Conservation (phyloP, 768 basidiomycete species). For the Postia placenta region DNA sequence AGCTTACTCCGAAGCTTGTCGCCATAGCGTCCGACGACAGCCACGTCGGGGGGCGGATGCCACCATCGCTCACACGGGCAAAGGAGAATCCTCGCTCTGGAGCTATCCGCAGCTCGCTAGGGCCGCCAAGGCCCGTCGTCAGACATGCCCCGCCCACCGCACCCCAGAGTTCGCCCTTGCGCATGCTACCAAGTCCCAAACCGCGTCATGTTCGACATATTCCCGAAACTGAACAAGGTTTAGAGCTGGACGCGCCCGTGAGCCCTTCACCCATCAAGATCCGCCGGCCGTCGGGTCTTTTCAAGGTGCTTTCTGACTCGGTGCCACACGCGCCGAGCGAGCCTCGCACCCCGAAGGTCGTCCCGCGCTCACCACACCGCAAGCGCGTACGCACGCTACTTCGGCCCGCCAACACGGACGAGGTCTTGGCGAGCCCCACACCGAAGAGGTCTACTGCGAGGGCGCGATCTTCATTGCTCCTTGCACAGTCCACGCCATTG, state of each 20-base stretch:
- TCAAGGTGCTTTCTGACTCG: constrained; percentile 16
- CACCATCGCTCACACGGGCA: no score
- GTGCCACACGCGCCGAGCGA: constrained; percentile 32
- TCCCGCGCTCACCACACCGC: not conserved
- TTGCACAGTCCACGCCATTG: constrained; percentile 11
- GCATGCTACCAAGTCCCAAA: not conserved
- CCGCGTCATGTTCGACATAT: not conserved
- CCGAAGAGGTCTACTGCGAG: not conserved
- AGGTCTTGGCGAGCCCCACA: constrained; percentile 2
- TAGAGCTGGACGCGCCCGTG: not conserved
- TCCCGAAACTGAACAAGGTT: not conserved
- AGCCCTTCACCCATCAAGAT: constrained; percentile 2
- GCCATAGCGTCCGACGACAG: no score
- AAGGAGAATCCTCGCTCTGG: no score
- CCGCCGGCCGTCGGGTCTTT: not conserved
- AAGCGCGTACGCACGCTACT: constrained; percentile 1
- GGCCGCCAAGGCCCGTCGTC: no score
- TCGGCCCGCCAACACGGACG: constrained; percentile 1
- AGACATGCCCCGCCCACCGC: no score
- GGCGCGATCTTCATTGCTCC: not conserved
- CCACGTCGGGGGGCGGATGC: no score
- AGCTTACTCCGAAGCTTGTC: no score
- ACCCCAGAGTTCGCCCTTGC: not conserved
- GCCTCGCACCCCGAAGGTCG: not conserved
- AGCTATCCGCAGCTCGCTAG: no score